phyloP scores from a whole-genome alignment of 192 early-diverging fungal genomes.

The Haplosporangium gracile region DNA sequence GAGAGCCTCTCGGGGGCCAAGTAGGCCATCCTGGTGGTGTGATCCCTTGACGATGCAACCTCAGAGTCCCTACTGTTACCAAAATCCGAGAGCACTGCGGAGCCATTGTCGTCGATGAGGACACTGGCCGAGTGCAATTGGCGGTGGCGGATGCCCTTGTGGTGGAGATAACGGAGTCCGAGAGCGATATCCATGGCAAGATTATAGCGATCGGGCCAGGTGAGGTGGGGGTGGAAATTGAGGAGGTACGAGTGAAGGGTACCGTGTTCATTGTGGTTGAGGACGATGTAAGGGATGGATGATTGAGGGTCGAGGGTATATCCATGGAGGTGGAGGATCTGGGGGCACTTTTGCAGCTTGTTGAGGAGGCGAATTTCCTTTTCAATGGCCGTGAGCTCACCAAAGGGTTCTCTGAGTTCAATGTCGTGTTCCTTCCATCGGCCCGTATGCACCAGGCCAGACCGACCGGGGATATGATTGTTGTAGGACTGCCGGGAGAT shows the following conservation, averaged over 20 bases:
- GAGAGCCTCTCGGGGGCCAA: slow-evolving; percentile 40
- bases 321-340: slow-evolving; percentile 38
- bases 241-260: slow-evolving; percentile 43
- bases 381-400: slow-evolving; percentile 29
- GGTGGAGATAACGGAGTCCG: slow-evolving; percentile 45
- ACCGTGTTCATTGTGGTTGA: slow-evolving; percentile 53
- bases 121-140: slow-evolving; percentile 48
- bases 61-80: slow-evolving; percentile 34
- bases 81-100: slow-evolving; percentile 52
- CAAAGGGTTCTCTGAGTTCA: slow-evolving; percentile 28
- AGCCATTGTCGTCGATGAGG: slow-evolving; percentile 51
- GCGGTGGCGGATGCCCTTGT: slow-evolving; percentile 38
- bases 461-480: slow-evolving; percentile 34
- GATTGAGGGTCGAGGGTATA: slow-evolving; percentile 39
- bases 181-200: slow-evolving; percentile 53
- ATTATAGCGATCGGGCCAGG: slow-evolving; percentile 56
- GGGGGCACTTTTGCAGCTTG: slow-evolving; percentile 31
- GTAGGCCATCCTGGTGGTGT: slow-evolving; percentile 43
- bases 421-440: slow-evolving; percentile 49
- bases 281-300: slow-evolving; percentile 20
- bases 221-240: slow-evolving; percentile 49
- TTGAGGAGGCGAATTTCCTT: slow-evolving; percentile 29
- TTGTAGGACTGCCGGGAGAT: slow-evolving; percentile 26
- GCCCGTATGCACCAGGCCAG: slow-evolving; percentile 29
- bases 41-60: slow-evolving; percentile 43